Evolutionary conservation across 1,139 yeast genomes (phyloP), one percentile per base, ranked within the genome.

Genomic region (Sugiyamaella sp.): DNA sequence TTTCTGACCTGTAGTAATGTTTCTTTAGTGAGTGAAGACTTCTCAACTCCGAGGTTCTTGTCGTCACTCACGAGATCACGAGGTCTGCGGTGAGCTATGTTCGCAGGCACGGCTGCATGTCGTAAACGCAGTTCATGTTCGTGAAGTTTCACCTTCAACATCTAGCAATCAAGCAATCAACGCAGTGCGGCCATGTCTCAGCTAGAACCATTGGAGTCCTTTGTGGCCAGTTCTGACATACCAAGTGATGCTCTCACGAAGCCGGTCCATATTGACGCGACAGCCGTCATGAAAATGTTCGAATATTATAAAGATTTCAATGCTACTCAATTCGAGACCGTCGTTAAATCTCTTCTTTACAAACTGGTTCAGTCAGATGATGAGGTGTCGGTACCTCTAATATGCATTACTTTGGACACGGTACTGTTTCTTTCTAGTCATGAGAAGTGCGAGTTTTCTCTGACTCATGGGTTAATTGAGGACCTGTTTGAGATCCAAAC

Each of bases 401-500:
- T 48, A 33, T 48, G 51, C 41, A 25, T 48, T 19, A 48, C 51
- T 22, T 46, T 65, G 17, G 69, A 66, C 41, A 17, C 55, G 2
- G 52, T 58, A 3, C 49, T 62, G 25, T 37, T 42, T 20, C 41
- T 63, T 6, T 50, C 62, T n/a, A 46, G 48, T 17, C 40, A 47
- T 21, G 61, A 58, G 1, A 54, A 55, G 19, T 55, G 63, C 33
- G 69, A 66, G 2, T 48, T 56, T n/a, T 56, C 69, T 2, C 49
- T 65, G 12, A 59, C 64, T 2, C 67, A 66, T 45, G 39, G 59
- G 9, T 57, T 71, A 42, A 55, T 73, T 12, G 76, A 73, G 49
- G 75, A 70, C 39, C 49, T 71, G 32, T 63, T 73, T 51, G 74
- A 72, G 17, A 62, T 67, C 39, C 67, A 71, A 33, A 65, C 75